Evolutionary conservation across 345 rosid species (phyloP).

Genomic region (Hirschfeldia incana): DNA sequence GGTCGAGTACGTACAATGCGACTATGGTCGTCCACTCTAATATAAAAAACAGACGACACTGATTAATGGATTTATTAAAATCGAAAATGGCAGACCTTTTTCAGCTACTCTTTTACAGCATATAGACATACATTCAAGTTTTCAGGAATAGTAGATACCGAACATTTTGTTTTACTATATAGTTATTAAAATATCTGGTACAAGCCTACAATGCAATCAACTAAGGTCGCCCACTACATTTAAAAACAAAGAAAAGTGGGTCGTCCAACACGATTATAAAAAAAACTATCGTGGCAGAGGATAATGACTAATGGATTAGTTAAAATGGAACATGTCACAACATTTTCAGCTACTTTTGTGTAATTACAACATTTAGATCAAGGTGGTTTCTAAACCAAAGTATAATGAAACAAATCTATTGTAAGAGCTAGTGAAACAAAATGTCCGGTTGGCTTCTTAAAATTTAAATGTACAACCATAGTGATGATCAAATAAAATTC

Average conservation of each 20-base stretch:
- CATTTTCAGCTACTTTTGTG: not conserved
- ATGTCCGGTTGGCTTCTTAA: not conserved
- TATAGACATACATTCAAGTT: too few relatives aligned
- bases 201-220: not conserved
- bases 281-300: not conserved
- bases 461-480: not conserved
- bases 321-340: not conserved
- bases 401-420: not conserved
- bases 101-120: not conserved
- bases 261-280: not conserved
- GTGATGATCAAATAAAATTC: not conserved
- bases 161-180: too few relatives aligned
- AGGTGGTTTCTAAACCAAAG: not conserved
- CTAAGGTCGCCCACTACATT: not conserved
- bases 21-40: slow-evolving; percentile 9
- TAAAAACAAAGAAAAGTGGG: not conserved
- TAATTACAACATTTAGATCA: not conserved
- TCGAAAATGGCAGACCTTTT: not conserved
- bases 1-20: not conserved
- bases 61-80: not conserved
- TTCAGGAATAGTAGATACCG: too few relatives aligned
- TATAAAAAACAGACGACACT: not conserved
- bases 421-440: not conserved
- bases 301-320: not conserved
- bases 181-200: too few relatives aligned